Conservation (phyloP, 2,329 filamentous ascomycete species). For the Byssoonygena ceratinophila region DNA sequence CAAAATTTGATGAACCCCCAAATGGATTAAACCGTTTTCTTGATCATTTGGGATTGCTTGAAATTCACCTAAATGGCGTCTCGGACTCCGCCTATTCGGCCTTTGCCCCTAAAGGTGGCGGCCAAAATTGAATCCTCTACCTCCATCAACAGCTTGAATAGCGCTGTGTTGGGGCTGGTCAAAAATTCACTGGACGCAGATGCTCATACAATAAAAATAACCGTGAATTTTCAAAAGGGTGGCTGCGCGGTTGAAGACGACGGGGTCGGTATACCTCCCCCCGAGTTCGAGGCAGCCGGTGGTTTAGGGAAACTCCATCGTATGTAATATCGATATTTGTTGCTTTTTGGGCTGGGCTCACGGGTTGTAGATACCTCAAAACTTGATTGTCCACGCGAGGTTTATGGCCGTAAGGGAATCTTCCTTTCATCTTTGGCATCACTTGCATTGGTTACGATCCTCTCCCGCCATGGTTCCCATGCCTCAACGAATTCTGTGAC, state of each 20-base stretch:
- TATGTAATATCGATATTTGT: conserved; percentile 39
- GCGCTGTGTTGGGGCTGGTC: conserved; percentile 59
- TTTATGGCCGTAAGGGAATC: conserved; percentile 58
- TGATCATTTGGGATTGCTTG: not conserved
- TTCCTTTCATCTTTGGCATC: conserved; percentile 69
- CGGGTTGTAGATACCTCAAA: conserved; percentile 63
- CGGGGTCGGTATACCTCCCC: conserved; percentile 62
- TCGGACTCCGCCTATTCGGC: conserved; percentile 20
- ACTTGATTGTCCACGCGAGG: conserved; percentile 35
- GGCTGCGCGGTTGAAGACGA: conserved; percentile 75
- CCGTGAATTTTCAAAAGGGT: conserved; percentile 63
- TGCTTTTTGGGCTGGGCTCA: conserved; percentile 12
- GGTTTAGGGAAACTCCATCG: conserved; percentile 64
- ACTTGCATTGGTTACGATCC: conserved; percentile 65
- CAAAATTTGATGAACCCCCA: not conserved
- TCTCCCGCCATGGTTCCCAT: conserved; percentile 51
- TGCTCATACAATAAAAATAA: conserved; percentile 57
- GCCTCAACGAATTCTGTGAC: conserved; percentile 51
- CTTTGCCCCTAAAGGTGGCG: conserved; percentile 58
- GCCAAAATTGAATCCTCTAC: conserved; percentile 77
- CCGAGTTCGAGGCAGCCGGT: conserved; percentile 60
- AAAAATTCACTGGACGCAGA: conserved; percentile 77
- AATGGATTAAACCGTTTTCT: not conserved
- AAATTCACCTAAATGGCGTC: not conserved
- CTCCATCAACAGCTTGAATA: conserved; percentile 63